Evolutionary conservation across 805 yeast genomes (phyloP).

Genomic region (Schizosaccharomyces cryophilus): DNA sequence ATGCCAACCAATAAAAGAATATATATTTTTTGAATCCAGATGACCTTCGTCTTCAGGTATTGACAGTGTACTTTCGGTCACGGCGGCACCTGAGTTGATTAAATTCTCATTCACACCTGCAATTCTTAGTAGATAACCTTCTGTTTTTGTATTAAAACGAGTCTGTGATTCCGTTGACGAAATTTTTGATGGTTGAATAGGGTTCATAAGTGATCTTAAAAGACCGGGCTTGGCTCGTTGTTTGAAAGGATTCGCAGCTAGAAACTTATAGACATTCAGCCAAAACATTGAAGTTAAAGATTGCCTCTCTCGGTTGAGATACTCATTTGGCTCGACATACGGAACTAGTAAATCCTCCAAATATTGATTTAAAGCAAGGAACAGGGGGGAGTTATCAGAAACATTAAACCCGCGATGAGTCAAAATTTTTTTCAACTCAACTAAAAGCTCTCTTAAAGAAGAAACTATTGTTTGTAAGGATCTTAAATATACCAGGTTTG

Average conservation of each 20-base stretch:
- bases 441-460: not conserved
- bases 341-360: not conserved
- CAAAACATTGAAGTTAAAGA: not conserved
- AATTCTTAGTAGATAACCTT: not conserved
- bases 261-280: not conserved
- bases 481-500: not conserved
- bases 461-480: not conserved
- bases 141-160: not conserved
- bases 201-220: not conserved
- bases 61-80: not conserved
- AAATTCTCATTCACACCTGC: not conserved
- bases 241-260: not conserved
- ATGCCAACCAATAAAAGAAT: not conserved
- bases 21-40: not conserved
- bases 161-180: not conserved
- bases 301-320: not conserved
- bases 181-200: not conserved
- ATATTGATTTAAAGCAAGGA: not conserved
- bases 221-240: not conserved
- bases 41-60: not conserved
- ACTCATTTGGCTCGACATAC: not conserved
- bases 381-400: not conserved
- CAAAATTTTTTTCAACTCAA: not conserved
- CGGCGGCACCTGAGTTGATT: not conserved
- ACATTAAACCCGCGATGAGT: not conserved